Conservation (phyloP, 2,329 filamentous ascomycete species). For the Phyllachora maydis region DNA sequence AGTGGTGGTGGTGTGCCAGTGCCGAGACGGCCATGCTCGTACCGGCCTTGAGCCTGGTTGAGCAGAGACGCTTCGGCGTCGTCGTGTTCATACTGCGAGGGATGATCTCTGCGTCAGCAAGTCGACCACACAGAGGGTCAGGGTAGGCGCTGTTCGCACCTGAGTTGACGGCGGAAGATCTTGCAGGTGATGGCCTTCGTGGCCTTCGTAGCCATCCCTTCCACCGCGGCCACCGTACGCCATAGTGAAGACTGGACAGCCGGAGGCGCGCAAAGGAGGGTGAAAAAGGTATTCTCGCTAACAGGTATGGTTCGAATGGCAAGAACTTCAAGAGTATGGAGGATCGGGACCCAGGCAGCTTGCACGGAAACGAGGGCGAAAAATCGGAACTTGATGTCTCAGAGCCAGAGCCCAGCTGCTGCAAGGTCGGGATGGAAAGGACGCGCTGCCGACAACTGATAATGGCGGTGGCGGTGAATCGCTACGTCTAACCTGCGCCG, state of each 20-base stretch:
- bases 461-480: no score
- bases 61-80: slow-evolving; percentile 37
- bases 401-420: no score
- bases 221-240: slow-evolving; percentile 44
- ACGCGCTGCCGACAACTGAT: no score
- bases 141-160: slow-evolving; percentile 23
- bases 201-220: slow-evolving; percentile 34
- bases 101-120: slow-evolving; percentile 1
- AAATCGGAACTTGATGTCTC: no score
- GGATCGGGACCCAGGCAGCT: no score
- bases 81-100: slow-evolving; percentile 24
- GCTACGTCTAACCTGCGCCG: no score
- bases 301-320: no score
- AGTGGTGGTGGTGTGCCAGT: slow-evolving; percentile 37
- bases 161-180: slow-evolving; percentile 39
- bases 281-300: no score
- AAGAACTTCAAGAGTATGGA: no score
- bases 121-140: neutral
- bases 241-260: slow-evolving; percentile 18
- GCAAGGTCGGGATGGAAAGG: no score
- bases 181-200: slow-evolving; percentile 44
- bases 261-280: slow-evolving; percentile 1
- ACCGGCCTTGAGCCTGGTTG: slow-evolving; percentile 22
- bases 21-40: slow-evolving; percentile 37
- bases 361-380: no score